Conservation (phyloP, 164 flowering plant species). For the Kalanchoe fedtschenkoi region DNA sequence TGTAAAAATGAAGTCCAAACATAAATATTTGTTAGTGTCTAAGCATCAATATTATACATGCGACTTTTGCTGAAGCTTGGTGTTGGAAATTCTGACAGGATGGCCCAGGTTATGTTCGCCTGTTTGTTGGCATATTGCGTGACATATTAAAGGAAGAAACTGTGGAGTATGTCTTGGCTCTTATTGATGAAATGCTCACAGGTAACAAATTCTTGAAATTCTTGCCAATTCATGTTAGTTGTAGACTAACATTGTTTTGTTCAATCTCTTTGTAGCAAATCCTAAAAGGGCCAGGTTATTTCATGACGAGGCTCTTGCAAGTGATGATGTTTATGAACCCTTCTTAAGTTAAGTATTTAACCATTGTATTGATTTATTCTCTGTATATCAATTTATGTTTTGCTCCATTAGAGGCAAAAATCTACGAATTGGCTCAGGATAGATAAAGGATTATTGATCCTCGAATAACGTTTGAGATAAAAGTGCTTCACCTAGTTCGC, state of each 20-base stretch:
- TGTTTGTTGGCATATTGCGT: constrained; percentile 74
- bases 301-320: constrained; percentile 74
- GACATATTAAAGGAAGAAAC: constrained; percentile 88
- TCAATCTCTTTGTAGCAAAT: constrained; percentile 50
- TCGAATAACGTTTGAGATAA: no score
- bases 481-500: no score
- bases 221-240: not conserved
- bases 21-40: not conserved
- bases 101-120: constrained; percentile 83
- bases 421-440: not conserved
- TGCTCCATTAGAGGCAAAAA: not conserved
- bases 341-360: constrained; percentile 58
- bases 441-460: no score
- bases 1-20: not conserved
- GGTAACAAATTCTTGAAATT: constrained; percentile 33
- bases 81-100: constrained; percentile 44
- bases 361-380: not conserved
- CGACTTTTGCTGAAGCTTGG: constrained; percentile 6
- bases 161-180: constrained; percentile 87
- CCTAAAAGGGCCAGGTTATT: constrained; percentile 81
- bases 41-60: not conserved
- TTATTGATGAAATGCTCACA: constrained; percentile 91
- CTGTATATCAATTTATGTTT: not conserved
- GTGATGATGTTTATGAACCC: constrained; percentile 83
- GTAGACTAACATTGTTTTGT: constrained; percentile 4